These are phyloP conservation scores for Gossypium davidsonii DNA, from an alignment of 441 rosid genomes.

Conservation along the genomic window DNA sequence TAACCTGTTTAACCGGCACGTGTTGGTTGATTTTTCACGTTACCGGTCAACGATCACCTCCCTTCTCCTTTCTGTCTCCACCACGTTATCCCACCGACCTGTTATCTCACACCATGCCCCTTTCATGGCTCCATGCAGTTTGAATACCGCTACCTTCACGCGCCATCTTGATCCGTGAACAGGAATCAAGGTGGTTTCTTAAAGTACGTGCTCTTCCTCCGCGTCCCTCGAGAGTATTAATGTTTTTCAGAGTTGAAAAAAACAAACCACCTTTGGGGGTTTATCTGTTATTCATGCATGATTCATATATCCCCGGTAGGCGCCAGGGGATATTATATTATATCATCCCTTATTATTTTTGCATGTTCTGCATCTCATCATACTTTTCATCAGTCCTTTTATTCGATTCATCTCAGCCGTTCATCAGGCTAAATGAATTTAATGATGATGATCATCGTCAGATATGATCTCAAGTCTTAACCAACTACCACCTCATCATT, in stretches of 20 bases:
- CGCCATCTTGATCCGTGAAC: neutral
- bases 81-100: constrained; percentile 31
- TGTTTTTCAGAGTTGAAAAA: neutral
- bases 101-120: neutral
- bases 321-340: constrained; percentile 11
- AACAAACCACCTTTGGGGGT: neutral
- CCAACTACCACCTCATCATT: no score
- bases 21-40: constrained; percentile 12
- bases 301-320: constrained; percentile 5
- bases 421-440: neutral
- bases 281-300: constrained; percentile 12
- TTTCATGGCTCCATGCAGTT: constrained; percentile 19
- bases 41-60: constrained; percentile 23
- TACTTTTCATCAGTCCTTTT: neutral
- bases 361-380: constrained; percentile 3
- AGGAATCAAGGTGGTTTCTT: neutral
- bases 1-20: constrained; percentile 31
- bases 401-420: constrained; percentile 3
- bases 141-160: constrained; percentile 15
- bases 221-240: neutral
- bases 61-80: neutral
- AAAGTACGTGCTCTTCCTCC: neutral
- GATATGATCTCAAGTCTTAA: neutral
- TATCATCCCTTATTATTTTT: neutral
- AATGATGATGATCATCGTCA: neutral